Percentiles rank a stretch among this genome's conserved stretches.
Evolutionary conservation across 2,329 filamentous ascomycete species (phyloP).

Genomic region (Zymoseptoria tritici): DNA sequence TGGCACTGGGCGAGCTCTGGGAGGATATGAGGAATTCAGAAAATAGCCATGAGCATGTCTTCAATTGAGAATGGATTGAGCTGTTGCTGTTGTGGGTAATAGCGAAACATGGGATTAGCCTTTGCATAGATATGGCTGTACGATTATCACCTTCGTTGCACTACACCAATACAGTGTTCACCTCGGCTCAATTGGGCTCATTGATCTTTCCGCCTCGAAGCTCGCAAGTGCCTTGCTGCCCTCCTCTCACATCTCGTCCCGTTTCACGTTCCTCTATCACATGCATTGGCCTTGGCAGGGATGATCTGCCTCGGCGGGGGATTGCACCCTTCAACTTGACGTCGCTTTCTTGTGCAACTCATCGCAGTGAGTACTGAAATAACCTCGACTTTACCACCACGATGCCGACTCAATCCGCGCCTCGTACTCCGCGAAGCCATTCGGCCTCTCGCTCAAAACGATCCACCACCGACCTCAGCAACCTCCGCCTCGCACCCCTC

Average conservation of each 20-base stretch:
- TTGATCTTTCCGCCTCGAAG: too few species aligned
- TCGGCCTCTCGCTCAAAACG: conserved; percentile 36
- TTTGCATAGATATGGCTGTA: neutral
- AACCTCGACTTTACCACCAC: too few species aligned
- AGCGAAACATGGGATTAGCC: neutral
- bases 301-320: too few species aligned
- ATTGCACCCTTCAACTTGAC: too few species aligned
- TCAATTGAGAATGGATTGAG: neutral
- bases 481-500: conserved; percentile 55
- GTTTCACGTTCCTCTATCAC: too few species aligned
- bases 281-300: too few species aligned
- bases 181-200: too few species aligned
- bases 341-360: too few species aligned
- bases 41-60: neutral
- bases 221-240: too few species aligned
- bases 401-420: neutral
- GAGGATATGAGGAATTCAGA: neutral
- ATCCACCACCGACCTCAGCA: conserved; percentile 52
- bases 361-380: too few species aligned
- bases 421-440: conserved; percentile 3
- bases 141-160: neutral
- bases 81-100: neutral
- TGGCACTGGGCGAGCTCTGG: neutral
- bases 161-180: neutral
- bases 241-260: too few species aligned